Base-by-base conservation (phyloP, 1,284 basidiomycete genomes). In the Phylloboletellus chloephorus region DNA sequence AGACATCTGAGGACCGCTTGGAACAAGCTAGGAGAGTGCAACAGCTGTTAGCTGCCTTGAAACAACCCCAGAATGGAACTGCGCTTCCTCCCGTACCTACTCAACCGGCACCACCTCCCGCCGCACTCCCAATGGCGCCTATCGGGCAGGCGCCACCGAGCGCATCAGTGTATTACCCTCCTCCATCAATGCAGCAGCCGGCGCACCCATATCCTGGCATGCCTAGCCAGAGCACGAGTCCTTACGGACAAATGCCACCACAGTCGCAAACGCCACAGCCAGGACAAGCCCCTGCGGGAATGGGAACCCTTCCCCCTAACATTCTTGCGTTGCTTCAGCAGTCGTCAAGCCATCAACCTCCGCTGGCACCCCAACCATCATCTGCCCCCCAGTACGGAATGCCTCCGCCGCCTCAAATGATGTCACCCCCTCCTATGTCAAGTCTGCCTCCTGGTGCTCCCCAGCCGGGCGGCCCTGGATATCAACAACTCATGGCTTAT, bases 11-110 rank as follows among this genome's bases (percentile, higher is more conserved):
- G 46, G 83, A 88, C 41, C 81, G 85, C 17, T 67, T 89, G 19
- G 86, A 88, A 53, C 84, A 88, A 67, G 87, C 86, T 4, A 76
- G 80, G 41, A 85, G 78, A 61, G 86, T 89, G 2, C 86, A 89
- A 53, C 83, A 87, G 69, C 66, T 89, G 5, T 67, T 88, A 19
- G 86, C 83, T 7, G 85, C 87, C 8, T 61, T 88, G 39, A 89
- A 88, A 52, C 80, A 82, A 48, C 82, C 82, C 4, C 69, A 71
- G 50, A 59, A 63, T 43, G 67, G 64, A 31, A 47, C 56, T 15
- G 45, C 57, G 8, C 50, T 66, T 11, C 44, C 58, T 17, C 39
- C 39, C 7, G 31, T 41, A 20, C 48, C 59, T 19, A 45, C 67
- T 8, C 55, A 67, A 28, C 56, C 71, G n/a, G 46, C 57, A n/a